These are phyloP conservation scores for Ophiocordyceps camponoti-saundersi DNA, from an alignment of 2,329 filamentous ascomycete genomes.

Conservation along the genomic window DNA sequence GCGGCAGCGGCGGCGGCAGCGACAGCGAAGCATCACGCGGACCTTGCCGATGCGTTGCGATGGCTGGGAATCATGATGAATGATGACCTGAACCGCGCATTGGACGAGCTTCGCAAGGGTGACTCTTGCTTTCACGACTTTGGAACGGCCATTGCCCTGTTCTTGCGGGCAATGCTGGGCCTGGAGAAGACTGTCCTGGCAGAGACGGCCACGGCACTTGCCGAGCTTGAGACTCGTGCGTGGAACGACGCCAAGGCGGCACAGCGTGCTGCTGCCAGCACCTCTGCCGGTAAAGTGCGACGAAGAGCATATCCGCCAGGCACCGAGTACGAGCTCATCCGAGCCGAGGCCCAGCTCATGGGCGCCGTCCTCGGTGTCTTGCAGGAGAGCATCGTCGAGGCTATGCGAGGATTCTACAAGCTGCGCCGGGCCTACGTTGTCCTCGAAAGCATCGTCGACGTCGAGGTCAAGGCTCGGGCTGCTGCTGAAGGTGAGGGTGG, in stretches of 20 bases:
- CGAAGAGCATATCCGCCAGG: slow-evolving; percentile 59
- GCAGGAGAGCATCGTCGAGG: slow-evolving; percentile 85
- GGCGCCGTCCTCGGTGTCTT: slow-evolving; percentile 73
- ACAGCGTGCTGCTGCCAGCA: slow-evolving; percentile 37
- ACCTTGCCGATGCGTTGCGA: slow-evolving; percentile 42
- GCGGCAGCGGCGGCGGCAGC: not conserved
- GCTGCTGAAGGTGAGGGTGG: not conserved
- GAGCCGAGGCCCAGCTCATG: slow-evolving; percentile 80
- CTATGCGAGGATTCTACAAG: slow-evolving; percentile 83
- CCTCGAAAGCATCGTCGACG: slow-evolving; percentile 60
- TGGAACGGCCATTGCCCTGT: slow-evolving; percentile 64
- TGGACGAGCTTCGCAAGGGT: slow-evolving; percentile 52
- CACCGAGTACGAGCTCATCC: slow-evolving; percentile 70
- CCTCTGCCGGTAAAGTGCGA: slow-evolving; percentile 12
- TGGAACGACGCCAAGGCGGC: slow-evolving; percentile 62
- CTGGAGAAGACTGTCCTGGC: slow-evolving; percentile 88
- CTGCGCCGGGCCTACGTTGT: slow-evolving; percentile 75
- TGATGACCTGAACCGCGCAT: slow-evolving; percentile 76
- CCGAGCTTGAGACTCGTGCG: slow-evolving; percentile 59
- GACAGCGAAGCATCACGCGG: slow-evolving; percentile 24
- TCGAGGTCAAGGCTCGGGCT: slow-evolving; percentile 37
- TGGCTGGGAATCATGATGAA: slow-evolving; percentile 65
- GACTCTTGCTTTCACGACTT: slow-evolving; percentile 80
- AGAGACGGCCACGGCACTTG: slow-evolving; percentile 56
- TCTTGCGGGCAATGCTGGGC: slow-evolving; percentile 72